These are phyloP conservation scores for Cryptococcus sp. DNA, from an alignment of 1,284 basidiomycete genomes.

Conservation along the genomic window DNA sequence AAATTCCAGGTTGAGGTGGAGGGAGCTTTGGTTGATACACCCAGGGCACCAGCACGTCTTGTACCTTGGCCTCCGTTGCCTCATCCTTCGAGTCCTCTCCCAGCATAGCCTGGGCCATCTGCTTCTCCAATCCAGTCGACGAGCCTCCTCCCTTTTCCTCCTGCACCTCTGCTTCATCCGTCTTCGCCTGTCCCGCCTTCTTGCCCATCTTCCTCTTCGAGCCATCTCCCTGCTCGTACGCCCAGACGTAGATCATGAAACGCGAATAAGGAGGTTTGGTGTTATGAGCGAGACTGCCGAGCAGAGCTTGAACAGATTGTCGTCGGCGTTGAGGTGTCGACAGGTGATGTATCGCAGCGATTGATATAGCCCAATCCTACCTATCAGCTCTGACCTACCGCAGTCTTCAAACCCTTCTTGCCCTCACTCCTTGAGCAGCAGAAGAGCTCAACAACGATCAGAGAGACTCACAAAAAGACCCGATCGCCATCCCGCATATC, in stretches of 20 bases:
- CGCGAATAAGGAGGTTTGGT: conserved; percentile 55
- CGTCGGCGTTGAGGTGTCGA: conserved; percentile 67
- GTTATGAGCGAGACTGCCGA: neutral
- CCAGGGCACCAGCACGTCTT: conserved; percentile 72
- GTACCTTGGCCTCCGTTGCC: conserved; percentile 26
- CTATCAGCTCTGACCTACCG: neutral
- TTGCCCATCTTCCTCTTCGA: conserved; percentile 66
- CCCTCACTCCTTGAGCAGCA: neutral
- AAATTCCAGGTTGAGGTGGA: neutral
- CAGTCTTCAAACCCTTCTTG: neutral
- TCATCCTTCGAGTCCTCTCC: neutral
- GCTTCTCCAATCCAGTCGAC: neutral
- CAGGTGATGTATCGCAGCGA: conserved; percentile 91
- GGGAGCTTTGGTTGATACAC: conserved; percentile 37
- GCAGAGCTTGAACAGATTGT: conserved; percentile 61
- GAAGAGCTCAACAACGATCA: neutral
- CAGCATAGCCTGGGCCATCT: neutral
- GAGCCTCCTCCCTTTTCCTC: neutral
- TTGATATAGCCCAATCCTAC: conserved; percentile 89
- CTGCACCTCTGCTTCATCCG: neutral
- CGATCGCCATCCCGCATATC: conserved; percentile 57
- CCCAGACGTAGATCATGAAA: conserved; percentile 96
- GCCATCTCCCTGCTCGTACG: conserved; percentile 80
- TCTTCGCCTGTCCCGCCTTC: neutral
- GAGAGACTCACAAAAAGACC: conserved; percentile 65